phyloP scores from a whole-genome alignment of 2,329 filamentous ascomycete species.

The Thelonectria discophora region DNA sequence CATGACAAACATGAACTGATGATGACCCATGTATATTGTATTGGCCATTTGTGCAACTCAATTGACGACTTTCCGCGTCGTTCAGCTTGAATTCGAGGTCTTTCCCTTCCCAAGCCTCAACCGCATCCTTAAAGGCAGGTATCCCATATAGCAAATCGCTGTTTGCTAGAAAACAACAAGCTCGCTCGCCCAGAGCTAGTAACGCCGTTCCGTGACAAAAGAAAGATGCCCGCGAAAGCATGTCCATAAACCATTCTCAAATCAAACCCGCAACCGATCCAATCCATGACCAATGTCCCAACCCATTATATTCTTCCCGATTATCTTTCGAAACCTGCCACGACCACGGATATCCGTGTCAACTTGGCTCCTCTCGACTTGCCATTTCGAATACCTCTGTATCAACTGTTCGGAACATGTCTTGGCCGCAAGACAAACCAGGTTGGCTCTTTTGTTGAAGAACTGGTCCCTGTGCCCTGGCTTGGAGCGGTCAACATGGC shows the following conservation, averaged over 20 bases:
- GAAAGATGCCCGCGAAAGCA: slow-evolving; percentile 10
- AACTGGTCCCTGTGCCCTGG: too few relatives aligned
- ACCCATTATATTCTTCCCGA: slow-evolving; percentile 10
- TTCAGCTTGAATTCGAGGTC: slow-evolving; percentile 24
- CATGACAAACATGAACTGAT: neutral
- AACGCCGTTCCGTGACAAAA: slow-evolving; percentile 14
- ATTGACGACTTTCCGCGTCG: slow-evolving; percentile 23
- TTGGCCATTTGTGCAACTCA: slow-evolving; percentile 4
- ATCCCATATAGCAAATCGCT: slow-evolving; percentile 25
- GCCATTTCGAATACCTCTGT: neutral
- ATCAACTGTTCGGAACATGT: neutral
- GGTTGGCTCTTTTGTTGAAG: too few relatives aligned
- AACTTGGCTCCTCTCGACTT: slow-evolving; percentile 2
- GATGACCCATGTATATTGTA: slow-evolving; percentile 3
- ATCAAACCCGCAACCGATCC: slow-evolving; percentile 13
- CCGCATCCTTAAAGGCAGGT: slow-evolving; percentile 5
- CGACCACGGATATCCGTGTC: slow-evolving; percentile 4
- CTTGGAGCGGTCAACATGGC: neutral
- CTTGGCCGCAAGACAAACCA: too few relatives aligned
- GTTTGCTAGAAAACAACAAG: slow-evolving; percentile 8
- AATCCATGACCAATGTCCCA: slow-evolving; percentile 9
- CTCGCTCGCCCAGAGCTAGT: slow-evolving; percentile 12
- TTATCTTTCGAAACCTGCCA: slow-evolving; percentile 2
- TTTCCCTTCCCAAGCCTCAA: neutral
- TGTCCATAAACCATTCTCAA: slow-evolving; percentile 20